Percentiles rank a stretch among this genome's conserved stretches.
Conservation (phyloP, 129 eudicot species). For the Daucus carota region DNA sequence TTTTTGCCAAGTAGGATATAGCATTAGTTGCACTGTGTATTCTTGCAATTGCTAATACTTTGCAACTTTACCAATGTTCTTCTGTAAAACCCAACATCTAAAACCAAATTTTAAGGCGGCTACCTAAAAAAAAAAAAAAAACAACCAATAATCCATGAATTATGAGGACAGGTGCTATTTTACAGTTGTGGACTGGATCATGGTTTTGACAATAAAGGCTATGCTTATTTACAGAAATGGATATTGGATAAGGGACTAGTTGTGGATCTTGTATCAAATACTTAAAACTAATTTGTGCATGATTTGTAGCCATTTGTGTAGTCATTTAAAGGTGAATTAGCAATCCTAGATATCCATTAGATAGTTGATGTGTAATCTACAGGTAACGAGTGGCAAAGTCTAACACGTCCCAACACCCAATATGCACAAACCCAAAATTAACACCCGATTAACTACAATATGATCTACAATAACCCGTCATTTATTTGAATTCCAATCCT, state of each 20-base stretch:
- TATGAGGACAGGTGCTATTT: not conserved
- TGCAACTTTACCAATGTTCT: not conserved
- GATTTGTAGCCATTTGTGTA: no score
- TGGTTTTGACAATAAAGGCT: not conserved
- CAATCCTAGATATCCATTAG: no score
- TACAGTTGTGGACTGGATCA: not conserved
- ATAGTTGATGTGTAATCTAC: no score
- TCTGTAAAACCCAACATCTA: not conserved
- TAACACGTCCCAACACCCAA: no score
- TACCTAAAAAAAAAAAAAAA: not conserved
- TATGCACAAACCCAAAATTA: not conserved
- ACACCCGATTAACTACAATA: not conserved
- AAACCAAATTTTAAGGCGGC: not conserved
- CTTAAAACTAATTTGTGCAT: not conserved
- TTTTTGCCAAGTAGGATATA: no score
- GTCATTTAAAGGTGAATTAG: no score
- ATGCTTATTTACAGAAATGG: not conserved
- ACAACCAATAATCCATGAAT: not conserved
- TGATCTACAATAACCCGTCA: not conserved
- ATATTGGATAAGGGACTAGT: not conserved
- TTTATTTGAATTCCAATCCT: not conserved
- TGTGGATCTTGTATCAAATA: not conserved
- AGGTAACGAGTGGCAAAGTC: no score
- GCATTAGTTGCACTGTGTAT: not conserved
- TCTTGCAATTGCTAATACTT: not conserved